phyloP scores from a whole-genome alignment of 1,284 basidiomycete genomes.

The Fomitiporia mediterranea region DNA sequence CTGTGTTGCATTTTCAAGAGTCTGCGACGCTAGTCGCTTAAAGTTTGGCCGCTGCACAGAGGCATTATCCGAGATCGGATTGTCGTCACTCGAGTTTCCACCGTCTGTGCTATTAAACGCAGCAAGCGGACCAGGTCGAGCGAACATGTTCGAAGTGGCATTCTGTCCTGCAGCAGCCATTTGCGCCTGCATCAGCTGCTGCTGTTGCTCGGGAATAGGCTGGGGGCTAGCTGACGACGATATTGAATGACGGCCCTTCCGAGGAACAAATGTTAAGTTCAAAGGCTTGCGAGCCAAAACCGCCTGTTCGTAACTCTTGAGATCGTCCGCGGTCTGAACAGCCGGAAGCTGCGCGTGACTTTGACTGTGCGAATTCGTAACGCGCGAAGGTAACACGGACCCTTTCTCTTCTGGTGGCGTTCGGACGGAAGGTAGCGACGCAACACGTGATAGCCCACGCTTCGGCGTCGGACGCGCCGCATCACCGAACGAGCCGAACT shows the following conservation, averaged over 20 bases:
- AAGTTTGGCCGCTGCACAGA: slow-evolving; percentile 47
- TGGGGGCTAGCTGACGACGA: slow-evolving; percentile 14
- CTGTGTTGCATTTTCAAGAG: slow-evolving; percentile 51
- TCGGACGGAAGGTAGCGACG: slow-evolving; percentile 60
- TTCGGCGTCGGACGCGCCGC: slow-evolving; percentile 24
- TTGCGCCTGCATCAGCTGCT: neutral
- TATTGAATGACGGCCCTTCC: slow-evolving; percentile 9
- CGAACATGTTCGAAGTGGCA: neutral
- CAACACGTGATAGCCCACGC: slow-evolving; percentile 48
- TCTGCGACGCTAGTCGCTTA: slow-evolving; percentile 68
- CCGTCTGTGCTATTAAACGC: slow-evolving; percentile 1
- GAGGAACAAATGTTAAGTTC: slow-evolving; percentile 28
- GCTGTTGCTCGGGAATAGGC: neutral
- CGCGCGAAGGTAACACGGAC: slow-evolving; percentile 32
- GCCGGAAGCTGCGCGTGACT: slow-evolving; percentile 7
- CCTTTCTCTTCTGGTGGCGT: slow-evolving; percentile 45
- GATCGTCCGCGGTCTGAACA: slow-evolving; percentile 45
- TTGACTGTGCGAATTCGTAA: slow-evolving; percentile 5
- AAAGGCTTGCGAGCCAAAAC: slow-evolving; percentile 52
- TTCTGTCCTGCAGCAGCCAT: neutral
- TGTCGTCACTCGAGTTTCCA: slow-evolving; percentile 14
- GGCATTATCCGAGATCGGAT: neutral
- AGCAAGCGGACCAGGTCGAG: slow-evolving; percentile 7
- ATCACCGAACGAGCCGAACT: slow-evolving; percentile 18
- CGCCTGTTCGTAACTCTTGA: slow-evolving; percentile 69